phyloP scores from a whole-genome alignment of 2,329 filamentous ascomycete species.

The Verticillium alfalfae region DNA sequence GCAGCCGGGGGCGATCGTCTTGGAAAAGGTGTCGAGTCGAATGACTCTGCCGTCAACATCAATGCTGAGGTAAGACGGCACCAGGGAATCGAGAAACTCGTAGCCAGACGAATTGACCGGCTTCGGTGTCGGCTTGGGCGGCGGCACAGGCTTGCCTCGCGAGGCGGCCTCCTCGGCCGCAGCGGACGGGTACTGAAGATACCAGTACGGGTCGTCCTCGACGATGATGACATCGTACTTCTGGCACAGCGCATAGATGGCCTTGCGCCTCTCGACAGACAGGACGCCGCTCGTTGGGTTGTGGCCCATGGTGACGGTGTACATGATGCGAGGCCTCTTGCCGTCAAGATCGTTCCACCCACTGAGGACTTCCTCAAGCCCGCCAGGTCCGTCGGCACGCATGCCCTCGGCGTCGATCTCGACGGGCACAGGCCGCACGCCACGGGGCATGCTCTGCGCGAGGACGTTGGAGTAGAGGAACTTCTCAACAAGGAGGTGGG shows the following conservation, averaged over 20 bases:
- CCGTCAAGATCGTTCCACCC: slow-evolving; percentile 77
- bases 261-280: slow-evolving; percentile 65
- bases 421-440: slow-evolving; percentile 68
- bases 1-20: slow-evolving; percentile 85
- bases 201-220: slow-evolving; percentile 96
- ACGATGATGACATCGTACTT: slow-evolving; percentile 86
- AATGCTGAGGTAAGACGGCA: slow-evolving; percentile 74
- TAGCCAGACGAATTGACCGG: slow-evolving; percentile 53
- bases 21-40: slow-evolving; percentile 88
- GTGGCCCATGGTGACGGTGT: slow-evolving; percentile 80
- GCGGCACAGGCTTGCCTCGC: slow-evolving; percentile 23
- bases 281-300: slow-evolving; percentile 80
- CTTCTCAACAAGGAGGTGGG: slow-evolving; percentile 73
- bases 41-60: slow-evolving; percentile 85
- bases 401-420: slow-evolving; percentile 77
- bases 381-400: slow-evolving; percentile 65
- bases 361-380: slow-evolving; percentile 69
- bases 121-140: slow-evolving; percentile 18
- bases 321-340: slow-evolving; percentile 75
- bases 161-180: slow-evolving; percentile 44
- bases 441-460: slow-evolving; percentile 59
- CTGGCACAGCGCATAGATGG: slow-evolving; percentile 75
- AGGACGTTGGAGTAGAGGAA: slow-evolving; percentile 79
- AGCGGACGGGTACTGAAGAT: slow-evolving; percentile 80
- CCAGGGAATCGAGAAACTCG: slow-evolving; percentile 74